A percentile compares a stretch with the other conserved stretches of the same genome.
These are phyloP conservation scores for Lentinula aciculospora DNA, from an alignment of 768 basidiomycete species.

Conservation along the genomic window DNA sequence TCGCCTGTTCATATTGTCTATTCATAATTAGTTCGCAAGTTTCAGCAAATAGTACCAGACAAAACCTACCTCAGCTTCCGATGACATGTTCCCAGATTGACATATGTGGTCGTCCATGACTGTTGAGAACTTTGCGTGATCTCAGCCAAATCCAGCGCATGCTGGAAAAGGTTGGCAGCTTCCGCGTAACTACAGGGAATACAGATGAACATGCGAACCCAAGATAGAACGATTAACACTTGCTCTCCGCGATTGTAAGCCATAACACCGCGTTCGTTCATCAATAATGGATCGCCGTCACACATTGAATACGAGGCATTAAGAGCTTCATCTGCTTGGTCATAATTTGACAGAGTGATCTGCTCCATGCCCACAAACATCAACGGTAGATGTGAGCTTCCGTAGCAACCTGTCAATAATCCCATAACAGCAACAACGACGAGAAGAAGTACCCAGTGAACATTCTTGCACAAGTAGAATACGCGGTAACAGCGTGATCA, in stretches of 20 bases:
- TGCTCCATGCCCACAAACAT: conserved; percentile 99
- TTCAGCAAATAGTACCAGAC: neutral
- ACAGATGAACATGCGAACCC: neutral
- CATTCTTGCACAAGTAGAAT: conserved; percentile 93
- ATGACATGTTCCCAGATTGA: conserved; percentile 89
- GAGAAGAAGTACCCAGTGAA: conserved; percentile 75
- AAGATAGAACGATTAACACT: conserved; percentile 19
- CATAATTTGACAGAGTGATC: conserved; percentile 78
- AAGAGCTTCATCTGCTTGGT: conserved; percentile 84
- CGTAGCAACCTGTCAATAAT: neutral
- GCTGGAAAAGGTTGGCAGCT: conserved; percentile 67
- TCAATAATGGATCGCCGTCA: conserved; percentile 79
- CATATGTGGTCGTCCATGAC: conserved; percentile 84
- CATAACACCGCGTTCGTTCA: conserved; percentile 93
- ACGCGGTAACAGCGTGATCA: conserved; percentile 97
- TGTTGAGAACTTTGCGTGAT: conserved; percentile 81
- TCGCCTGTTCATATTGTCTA: conserved; percentile 60
- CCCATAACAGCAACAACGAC: neutral
- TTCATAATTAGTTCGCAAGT: neutral
- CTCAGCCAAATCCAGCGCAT: conserved; percentile 75
- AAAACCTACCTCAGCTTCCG: conserved; percentile 68
- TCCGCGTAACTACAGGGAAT: conserved; percentile 50
- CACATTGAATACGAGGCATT: conserved; percentile 78
- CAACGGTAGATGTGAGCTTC: conserved; percentile 89
- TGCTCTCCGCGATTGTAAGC: conserved; percentile 83